Conservation (phyloP, 2,329 filamentous ascomycete genomes). For the Monosporascus sp. region DNA sequence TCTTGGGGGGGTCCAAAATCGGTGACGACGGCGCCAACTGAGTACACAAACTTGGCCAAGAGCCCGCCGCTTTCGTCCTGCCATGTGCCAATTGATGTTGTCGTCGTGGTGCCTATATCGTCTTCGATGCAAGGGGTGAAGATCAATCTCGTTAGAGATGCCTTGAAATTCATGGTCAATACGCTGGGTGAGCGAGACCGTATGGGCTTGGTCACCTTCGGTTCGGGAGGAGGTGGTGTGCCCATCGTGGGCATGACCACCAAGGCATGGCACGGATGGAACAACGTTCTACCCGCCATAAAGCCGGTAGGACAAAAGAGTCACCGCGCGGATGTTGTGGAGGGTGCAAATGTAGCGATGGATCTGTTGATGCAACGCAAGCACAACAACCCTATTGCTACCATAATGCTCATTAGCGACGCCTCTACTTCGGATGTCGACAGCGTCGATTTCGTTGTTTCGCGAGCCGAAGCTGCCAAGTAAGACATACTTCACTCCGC, state of each 20-base stretch:
- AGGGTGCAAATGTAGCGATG: conserved; percentile 97
- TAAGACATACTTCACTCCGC: conserved; percentile 39
- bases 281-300: conserved; percentile 78
- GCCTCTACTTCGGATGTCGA: conserved; percentile 91
- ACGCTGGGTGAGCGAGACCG: conserved; percentile 88
- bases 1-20: conserved; percentile 79
- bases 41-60: conserved; percentile 73
- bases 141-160: conserved; percentile 88
- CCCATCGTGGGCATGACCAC: conserved; percentile 98
- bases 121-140: conserved; percentile 99
- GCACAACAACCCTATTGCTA: conserved; percentile 89
- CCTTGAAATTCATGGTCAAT: conserved; percentile 84
- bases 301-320: conserved; percentile 95
- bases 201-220: conserved; percentile 96
- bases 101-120: conserved; percentile 94
- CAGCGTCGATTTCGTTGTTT: conserved; percentile 96
- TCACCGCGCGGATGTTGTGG: conserved; percentile 90
- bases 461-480: conserved; percentile 94
- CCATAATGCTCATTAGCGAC: conserved; percentile 95
- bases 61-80: conserved; percentile 48
- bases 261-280: conserved; percentile 90
- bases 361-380: conserved; percentile 97
- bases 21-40: conserved; percentile 80
- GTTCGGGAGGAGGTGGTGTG: conserved; percentile 86
- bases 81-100: conserved; percentile 90